Evolutionary conservation across 139 green algal genomes (phyloP), one percentile per base, ranked within the genome.

Genomic region (Ettlia oleoabundans): DNA sequence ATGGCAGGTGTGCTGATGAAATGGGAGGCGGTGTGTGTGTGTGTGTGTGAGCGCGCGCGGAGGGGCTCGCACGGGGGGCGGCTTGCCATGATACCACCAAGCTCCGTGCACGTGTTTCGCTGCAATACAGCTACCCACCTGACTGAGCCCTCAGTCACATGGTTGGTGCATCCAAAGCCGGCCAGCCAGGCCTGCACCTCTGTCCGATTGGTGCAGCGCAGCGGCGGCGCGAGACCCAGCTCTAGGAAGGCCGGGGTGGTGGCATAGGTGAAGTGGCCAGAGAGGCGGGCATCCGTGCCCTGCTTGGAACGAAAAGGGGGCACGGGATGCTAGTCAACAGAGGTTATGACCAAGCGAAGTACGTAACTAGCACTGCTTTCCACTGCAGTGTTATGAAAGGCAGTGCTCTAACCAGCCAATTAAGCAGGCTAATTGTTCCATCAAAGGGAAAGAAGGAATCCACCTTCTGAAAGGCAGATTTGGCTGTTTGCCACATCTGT

Each of bases 261-360:
- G 33, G 65, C 66, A 67, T 93, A 93, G 9, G 85, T 73, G 40
- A 91, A 93, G 85, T 93, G 89, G 28, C 89, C 89, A 40, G 85
- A 87, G n/a, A 82, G 64, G 32, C 87, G 81, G 6, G 84, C 62
- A 74, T 91, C 89, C 28, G 85, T 90, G 43, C 87, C 89, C 82
- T 89, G 47, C 40, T 77, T 0, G 19, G 5, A n/a, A n/a, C n/a
- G n/a, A n/a, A n/a, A n/a, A n/a, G n/a, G n/a, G n/a, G n/a, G n/a
- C n/a, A n/a, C n/a, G n/a, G n/a, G n/a, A n/a, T n/a, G n/a, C n/a
- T n/a, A n/a, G n/a, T n/a, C n/a, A n/a, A n/a, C n/a, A n/a, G n/a
- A n/a, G n/a, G n/a, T n/a, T n/a, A n/a, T n/a, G n/a, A n/a, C n/a
- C n/a, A n/a, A n/a, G n/a, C n/a, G n/a, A n/a, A n/a, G n/a, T n/a